Evolutionary conservation across 192 early-diverging fungal genomes (phyloP), one percentile per base, ranked within the genome.

Genomic region (Umbelopsis ramanniana): DNA sequence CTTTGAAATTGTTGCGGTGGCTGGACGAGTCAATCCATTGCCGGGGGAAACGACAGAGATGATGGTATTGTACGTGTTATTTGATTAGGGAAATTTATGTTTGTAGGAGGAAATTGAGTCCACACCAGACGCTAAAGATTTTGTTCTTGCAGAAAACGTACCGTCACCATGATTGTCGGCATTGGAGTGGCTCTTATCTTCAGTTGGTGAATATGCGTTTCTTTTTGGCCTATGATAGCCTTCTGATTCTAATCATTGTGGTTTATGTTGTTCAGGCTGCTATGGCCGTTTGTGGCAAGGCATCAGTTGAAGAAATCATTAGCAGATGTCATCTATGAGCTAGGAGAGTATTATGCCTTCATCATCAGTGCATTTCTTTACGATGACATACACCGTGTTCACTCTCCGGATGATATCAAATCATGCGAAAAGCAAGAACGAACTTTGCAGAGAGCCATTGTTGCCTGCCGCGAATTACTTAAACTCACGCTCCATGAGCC

Each of bases 241-340:
- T 29, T 29, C 29, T 3, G 3, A 17, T 40, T 24, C 38, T 19
- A 68, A 43, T 9, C 12, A 14, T 15, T 17, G 23, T 35, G 19
- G 7, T 21, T 43, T 4, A 7, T 11, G 9, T 24, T 29, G 4
- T 5, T 81, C 22, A 78, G 85, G 78, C 79, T 85, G 75, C 74
- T 90, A 24, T 90, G 88, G 87, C 89, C 93, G 12, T 93, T 89
- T 63, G 87, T 93, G 35, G 93, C 93, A 0, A 87, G 92, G 5
- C 88, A 89, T 46, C 84, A 88, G 14, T 74, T 92, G 43, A 86
- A 91, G 15, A 87, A 88, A 52, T 78, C 81, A 24, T 74, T 86
- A n/a, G 75, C 81, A 2, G 48, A 69, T 17, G 67, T 81, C 12
- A 81, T 86, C 19, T 69, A 68, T 40, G 73, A 84, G 66, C 72